Evolutionary conservation across 768 basidiomycete genomes (phyloP), one percentile per base, ranked within the genome.

Genomic region (Tricholoma bakamatsutake): DNA sequence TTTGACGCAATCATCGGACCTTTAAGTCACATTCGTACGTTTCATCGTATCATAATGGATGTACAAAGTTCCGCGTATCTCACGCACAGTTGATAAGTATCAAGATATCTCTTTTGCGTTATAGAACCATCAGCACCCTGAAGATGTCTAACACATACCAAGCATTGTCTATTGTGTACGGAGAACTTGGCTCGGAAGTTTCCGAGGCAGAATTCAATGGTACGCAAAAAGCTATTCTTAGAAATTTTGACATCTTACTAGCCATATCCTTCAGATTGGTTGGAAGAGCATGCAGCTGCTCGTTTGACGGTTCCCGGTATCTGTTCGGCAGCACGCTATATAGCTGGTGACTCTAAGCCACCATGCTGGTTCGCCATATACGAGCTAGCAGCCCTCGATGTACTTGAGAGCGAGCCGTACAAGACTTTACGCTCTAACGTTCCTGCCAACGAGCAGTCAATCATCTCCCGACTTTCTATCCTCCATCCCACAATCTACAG

Each of bases 341-440:
- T 65, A 56, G 61, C 65, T 5, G 50, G 50, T 10, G 71, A 69
- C 50, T 55, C 50, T 2, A 55, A 61, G 49, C 47, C 63, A 33
- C 71, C 71, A 5, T 59, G 62, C 4, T 71, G 65, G 64, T 58
- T 71, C 1, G 67, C 70, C 3, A 53, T 71, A 6, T 73, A 71
- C 54, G 71, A 71, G 52, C 27, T 65, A 10, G 52, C 59, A n/a
- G 58, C 60, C 13, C 59, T 64, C 4, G 63, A 65, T 3, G 62
- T 63, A 37, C 50, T 61, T 12, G 59, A 62, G 30, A 61, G 55
- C 30, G 59, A 63, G 18, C 65, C 55, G 35, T 71, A 65, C 58
- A 59, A 61, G 50, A 55, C 56, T 9, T 56, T 73, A 11, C 54
- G 52, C 30, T 54, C 53, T 3, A 64, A 59, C 7, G 67, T 64